Evolutionary conservation across 1,284 basidiomycete species (phyloP).

Genomic region (Trametes versicolor): DNA sequence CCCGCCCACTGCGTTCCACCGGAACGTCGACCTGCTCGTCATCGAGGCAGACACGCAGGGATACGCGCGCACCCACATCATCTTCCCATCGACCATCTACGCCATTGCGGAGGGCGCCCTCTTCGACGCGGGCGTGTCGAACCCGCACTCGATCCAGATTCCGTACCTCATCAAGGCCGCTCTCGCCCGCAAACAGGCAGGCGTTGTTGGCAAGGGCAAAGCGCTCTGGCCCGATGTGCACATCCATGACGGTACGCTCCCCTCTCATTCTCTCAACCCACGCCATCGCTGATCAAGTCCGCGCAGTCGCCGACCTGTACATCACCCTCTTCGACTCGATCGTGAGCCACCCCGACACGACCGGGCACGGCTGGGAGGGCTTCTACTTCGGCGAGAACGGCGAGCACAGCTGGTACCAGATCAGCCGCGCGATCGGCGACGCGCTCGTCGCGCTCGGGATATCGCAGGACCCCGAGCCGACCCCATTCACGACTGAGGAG

Average conservation of each 20-base stretch:
- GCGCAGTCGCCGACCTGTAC: conserved; percentile 39
- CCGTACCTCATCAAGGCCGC: conserved; percentile 43
- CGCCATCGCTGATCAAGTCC: not conserved
- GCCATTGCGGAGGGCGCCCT: conserved; percentile 48
- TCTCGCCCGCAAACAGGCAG: conserved; percentile 45
- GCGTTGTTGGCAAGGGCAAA: conserved; percentile 43
- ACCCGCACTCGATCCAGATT: conserved; percentile 50
- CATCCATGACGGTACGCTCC: conserved; percentile 39
- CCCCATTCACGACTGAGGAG: conserved; percentile 43
- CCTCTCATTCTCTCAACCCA: not conserved
- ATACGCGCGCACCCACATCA: conserved; percentile 50
- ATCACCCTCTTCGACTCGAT: conserved; percentile 36
- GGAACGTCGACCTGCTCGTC: conserved; percentile 44
- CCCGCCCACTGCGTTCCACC: conserved; percentile 45
- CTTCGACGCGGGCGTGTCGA: conserved; percentile 49
- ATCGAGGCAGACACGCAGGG: conserved; percentile 49
- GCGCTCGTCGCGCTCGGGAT: conserved; percentile 42
- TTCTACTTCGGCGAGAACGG: conserved; percentile 58
- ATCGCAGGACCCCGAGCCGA: conserved; percentile 38
- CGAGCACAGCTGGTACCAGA: conserved; percentile 49
- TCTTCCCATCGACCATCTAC: conserved; percentile 53
- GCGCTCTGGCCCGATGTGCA: conserved; percentile 44
- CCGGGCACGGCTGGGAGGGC: conserved; percentile 51
- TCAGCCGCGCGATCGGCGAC: conserved; percentile 48
- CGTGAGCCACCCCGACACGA: conserved; percentile 19